Evolutionary conservation across 257 asterid species (phyloP), one percentile per base, ranked within the genome.

Genomic region (Nicotiana sylvestris): DNA sequence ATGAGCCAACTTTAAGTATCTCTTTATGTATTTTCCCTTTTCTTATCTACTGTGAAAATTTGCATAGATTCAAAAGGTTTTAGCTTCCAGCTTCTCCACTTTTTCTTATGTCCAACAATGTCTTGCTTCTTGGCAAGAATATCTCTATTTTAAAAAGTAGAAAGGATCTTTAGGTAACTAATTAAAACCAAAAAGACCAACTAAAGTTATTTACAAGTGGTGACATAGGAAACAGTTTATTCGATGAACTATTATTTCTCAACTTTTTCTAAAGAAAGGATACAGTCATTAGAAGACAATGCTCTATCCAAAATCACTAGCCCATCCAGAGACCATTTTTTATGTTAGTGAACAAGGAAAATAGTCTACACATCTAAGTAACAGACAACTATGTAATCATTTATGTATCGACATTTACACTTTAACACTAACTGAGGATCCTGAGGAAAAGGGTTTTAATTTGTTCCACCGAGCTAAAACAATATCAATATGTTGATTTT

Each of bases 351-450:
- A 46, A 72, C 46, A 2, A 55, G 11, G 35, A 3, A 1, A 66
- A 70, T n/a, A 72, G 15, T 49, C 13, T 46, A 74, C 43, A 6
- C 43, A 74, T 49, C 43, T 49, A 49, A 51, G 25, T 74, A 25
- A 25, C 0, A 35, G 17, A 66, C 37, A 64, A 27, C 37, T 11
- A 64, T 11, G 37, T 67, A 33, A 2, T 13, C 51, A 27, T 49
- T 27, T 27, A 7, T 74, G 43, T 74, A 74, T 74, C 12, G 62
- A 18, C 80, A 74, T 74, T 74, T 27, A 53, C 80, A 53, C 80
- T 49, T 27, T 27, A 74, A 49, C 0, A 51, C 27, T 6, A 27
- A 61, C 27, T 25, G 27, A 72, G 21, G 21, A 21, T 21, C 21
- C 21, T 21, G 21, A 21, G 21, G 21, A 21, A 21, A 21, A 21